Evolutionary conservation across 305 asterid species (phyloP).

Genomic region (Fraxinus latifolia): DNA sequence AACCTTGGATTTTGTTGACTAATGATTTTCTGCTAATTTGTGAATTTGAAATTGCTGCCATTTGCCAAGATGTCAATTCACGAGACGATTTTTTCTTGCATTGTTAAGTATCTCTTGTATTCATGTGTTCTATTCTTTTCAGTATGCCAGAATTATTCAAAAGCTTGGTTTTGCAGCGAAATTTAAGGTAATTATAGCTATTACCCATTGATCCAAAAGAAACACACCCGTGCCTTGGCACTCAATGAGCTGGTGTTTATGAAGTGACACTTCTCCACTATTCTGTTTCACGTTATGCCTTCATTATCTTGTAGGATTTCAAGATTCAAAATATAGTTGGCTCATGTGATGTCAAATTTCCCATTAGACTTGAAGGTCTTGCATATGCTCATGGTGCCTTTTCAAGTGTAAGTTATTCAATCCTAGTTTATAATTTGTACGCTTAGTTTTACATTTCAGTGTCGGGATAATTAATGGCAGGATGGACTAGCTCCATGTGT

Average conservation of each 20-base stretch:
- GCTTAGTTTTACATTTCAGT: neutral
- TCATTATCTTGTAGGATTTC: conserved; percentile 49
- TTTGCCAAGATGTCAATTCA: conserved; percentile 12
- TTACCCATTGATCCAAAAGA: neutral
- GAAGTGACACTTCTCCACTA: neutral
- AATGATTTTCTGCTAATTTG: conserved; percentile 1
- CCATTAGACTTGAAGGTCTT: conserved; percentile 78
- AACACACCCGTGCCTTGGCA: neutral
- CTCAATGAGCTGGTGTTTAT: conserved; percentile 12
- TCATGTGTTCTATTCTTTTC: conserved; percentile 16
- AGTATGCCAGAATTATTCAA: conserved; percentile 75
- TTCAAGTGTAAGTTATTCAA: conserved; percentile 62
- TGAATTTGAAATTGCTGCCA: conserved; percentile 1
- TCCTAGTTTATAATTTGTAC: neutral
- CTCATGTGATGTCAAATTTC: conserved; percentile 78
- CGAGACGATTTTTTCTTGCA: neutral
- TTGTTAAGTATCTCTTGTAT: conserved; percentile 7
- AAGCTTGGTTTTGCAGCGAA: conserved; percentile 73
- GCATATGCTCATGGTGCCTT: conserved; percentile 84
- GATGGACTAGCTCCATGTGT: neutral
- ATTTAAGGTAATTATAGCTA: conserved; percentile 46
- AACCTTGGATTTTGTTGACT: neutral
- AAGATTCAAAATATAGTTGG: conserved; percentile 85
- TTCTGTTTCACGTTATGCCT: neutral
- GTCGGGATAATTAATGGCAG: neutral